A percentile compares a stretch with the other conserved stretches of the same genome.
phyloP scores from a whole-genome alignment of 768 basidiomycete genomes.

The Fomitopsis pulvina region DNA sequence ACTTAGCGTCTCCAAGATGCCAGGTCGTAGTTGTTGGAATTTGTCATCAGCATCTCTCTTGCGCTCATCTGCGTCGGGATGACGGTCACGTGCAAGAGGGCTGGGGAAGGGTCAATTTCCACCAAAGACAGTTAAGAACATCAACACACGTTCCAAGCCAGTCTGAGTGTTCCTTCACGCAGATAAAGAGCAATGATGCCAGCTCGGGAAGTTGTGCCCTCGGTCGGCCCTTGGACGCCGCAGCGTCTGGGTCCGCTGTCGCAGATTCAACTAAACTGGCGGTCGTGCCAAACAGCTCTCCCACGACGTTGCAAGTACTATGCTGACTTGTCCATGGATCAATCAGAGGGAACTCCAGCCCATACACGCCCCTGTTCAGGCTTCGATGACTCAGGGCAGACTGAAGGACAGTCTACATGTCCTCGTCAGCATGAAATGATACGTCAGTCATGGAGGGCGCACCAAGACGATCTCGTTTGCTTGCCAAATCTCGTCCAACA shows the following conservation, averaged over 20 bases:
- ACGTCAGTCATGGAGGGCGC: slow-evolving; percentile 17
- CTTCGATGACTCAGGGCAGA: slow-evolving; percentile 72
- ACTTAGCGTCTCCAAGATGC: slow-evolving; percentile 79
- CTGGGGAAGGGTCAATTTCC: slow-evolving; percentile 24
- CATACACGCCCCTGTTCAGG: slow-evolving; percentile 69
- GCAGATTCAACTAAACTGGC: slow-evolving; percentile 41
- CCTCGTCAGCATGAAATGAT: background rate
- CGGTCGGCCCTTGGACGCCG: slow-evolving; percentile 29
- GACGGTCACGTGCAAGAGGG: slow-evolving; percentile 37
- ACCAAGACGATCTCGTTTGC: slow-evolving; percentile 69
- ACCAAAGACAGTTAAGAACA: background rate
- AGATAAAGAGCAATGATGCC: slow-evolving; percentile 56
- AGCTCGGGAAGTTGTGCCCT: slow-evolving; percentile 57
- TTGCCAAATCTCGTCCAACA: slow-evolving; percentile 47
- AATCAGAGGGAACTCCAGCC: slow-evolving; percentile 61
- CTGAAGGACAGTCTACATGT: slow-evolving; percentile 55
- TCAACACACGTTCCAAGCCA: slow-evolving; percentile 50
- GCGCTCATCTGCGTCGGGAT: slow-evolving; percentile 31
- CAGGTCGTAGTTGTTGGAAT: slow-evolving; percentile 68
- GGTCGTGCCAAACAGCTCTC: slow-evolving; percentile 65
- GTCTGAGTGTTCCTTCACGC: slow-evolving; percentile 59
- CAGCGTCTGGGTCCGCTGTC: slow-evolving; percentile 23
- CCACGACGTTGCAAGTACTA: slow-evolving; percentile 57
- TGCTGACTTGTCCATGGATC: slow-evolving; percentile 82
- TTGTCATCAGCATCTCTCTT: slow-evolving; percentile 58